These are phyloP conservation scores for Aquilaria yunnanensis DNA, from an alignment of 345 rosid genomes.

Conservation along the genomic window DNA sequence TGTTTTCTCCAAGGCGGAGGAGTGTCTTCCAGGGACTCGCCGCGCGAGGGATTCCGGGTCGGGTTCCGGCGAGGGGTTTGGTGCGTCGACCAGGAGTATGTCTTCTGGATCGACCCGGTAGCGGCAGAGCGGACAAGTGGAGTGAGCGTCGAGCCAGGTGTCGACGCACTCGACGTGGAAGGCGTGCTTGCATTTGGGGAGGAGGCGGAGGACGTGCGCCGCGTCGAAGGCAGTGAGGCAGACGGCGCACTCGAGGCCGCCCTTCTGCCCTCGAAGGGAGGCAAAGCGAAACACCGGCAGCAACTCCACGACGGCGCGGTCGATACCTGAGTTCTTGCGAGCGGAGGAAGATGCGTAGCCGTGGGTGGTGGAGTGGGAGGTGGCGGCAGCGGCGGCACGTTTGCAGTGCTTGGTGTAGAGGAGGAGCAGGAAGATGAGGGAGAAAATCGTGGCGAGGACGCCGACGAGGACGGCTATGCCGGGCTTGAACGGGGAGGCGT, in stretches of 20 bases:
- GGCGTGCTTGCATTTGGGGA: slow-evolving; percentile 91
- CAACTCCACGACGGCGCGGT: slow-evolving; percentile 61
- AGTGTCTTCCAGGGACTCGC: slow-evolving; percentile 66
- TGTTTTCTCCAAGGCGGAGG: slow-evolving; percentile 57
- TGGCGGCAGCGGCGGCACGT: slow-evolving; percentile 20
- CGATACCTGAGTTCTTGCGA: slow-evolving; percentile 74
- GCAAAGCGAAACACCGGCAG: slow-evolving; percentile 80
- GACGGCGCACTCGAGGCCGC: slow-evolving; percentile 84
- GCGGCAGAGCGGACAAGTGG: slow-evolving; percentile 94
- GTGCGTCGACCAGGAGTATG: slow-evolving; percentile 47
- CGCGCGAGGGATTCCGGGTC: slow-evolving; percentile 12
- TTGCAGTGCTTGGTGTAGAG: slow-evolving; percentile 84
- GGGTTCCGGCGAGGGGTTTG: slow-evolving; percentile 17
- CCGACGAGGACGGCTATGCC: slow-evolving; percentile 54
- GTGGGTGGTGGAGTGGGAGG: slow-evolving; percentile 2
- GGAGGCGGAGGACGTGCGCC: slow-evolving; percentile 47
- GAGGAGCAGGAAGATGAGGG: slow-evolving; percentile 65
- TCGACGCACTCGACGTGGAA: slow-evolving; percentile 94
- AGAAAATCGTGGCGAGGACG: slow-evolving; percentile 60
- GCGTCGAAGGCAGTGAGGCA: slow-evolving; percentile 63
- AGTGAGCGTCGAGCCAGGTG: slow-evolving; percentile 94
- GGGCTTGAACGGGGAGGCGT: slow-evolving; percentile 44
- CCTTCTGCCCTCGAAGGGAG: slow-evolving; percentile 65
- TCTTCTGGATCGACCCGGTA: slow-evolving; percentile 91
- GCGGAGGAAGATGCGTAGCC: slow-evolving; percentile 5